A percentile compares a stretch with the other conserved stretches of the same genome.
These are phyloP conservation scores for Globisporangium okanoganense DNA, from an alignment of 352 stramenopile species.

Conservation along the genomic window DNA sequence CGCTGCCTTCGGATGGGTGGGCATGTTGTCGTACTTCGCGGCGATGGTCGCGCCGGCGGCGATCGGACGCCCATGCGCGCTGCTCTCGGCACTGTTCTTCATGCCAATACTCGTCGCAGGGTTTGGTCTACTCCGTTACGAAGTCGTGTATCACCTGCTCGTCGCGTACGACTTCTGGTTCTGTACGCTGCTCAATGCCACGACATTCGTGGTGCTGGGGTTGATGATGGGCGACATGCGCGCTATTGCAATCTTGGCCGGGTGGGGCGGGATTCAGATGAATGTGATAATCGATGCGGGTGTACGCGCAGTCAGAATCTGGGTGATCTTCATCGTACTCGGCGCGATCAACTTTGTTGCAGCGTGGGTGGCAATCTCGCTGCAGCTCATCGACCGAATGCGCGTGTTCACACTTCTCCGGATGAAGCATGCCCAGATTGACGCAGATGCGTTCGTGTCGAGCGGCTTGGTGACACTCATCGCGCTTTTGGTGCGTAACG, in stretches of 20 bases:
- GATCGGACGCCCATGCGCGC: not conserved
- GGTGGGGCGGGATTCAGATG: not conserved
- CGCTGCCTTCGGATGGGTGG: conserved; percentile 3
- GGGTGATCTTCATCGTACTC: conserved; percentile 4
- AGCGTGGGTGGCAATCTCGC: not conserved
- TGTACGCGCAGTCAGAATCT: conserved; percentile 2
- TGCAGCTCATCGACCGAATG: not conserved
- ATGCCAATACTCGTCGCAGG: not conserved
- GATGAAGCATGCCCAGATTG: not conserved
- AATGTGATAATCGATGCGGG: conserved; percentile 9
- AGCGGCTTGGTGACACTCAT: not conserved
- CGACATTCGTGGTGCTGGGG: conserved; percentile 1
- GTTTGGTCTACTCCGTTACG: not conserved
- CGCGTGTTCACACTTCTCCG: not conserved
- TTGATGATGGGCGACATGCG: conserved; percentile 2
- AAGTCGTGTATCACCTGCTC: not conserved
- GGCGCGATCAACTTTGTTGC: not conserved
- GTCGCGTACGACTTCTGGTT: conserved; percentile 10
- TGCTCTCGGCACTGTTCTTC: not conserved
- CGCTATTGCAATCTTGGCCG: not conserved
- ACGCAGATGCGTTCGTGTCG: not conserved
- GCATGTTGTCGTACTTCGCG: conserved; percentile 8
- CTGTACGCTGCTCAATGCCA: not conserved
- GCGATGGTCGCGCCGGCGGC: not conserved
- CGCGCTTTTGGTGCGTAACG: not conserved